A percentile compares a stretch with the other conserved stretches of the same genome.
phyloP scores from a whole-genome alignment of 2,329 filamentous ascomycete species.

The Aureobasidium vineae region DNA sequence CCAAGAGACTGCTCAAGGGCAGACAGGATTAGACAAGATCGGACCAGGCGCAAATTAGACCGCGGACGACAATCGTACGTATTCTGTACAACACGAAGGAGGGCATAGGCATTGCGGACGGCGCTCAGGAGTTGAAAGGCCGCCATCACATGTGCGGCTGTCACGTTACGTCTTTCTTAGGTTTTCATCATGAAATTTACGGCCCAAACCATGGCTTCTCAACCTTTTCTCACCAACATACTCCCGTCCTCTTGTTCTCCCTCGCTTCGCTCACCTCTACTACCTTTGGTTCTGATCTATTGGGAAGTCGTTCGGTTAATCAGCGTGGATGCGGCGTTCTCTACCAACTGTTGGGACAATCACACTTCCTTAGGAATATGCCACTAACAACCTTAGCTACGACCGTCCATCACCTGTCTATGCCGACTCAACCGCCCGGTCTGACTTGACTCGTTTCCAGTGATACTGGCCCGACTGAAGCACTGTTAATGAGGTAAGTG shows the following conservation, averaged over 20 bases:
- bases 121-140: conserved; percentile 26
- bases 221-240: conserved; percentile 4
- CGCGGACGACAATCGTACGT: conserved; percentile 12
- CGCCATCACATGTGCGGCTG: conserved; percentile 21
- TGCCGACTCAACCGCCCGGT: not conserved
- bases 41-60: not conserved
- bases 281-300: not conserved
- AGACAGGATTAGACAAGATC: conserved; percentile 66
- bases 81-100: conserved; percentile 22
- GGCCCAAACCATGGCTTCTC: conserved; percentile 22
- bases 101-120: conserved; percentile 26
- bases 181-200: conserved; percentile 27
- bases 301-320: not conserved
- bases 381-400: not conserved
- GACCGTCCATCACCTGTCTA: not conserved
- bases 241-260: not conserved
- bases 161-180: conserved; percentile 27
- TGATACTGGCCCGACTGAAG: not conserved
- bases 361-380: not conserved
- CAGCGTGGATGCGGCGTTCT: not conserved
- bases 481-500: not conserved
- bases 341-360: conserved; percentile 5
- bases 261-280: not conserved
- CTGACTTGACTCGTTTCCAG: not conserved
- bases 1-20: conserved; percentile 96